Base-by-base conservation (phyloP, 495 filamentous ascomycete genomes). In the Pseudoneurospora amorphoporcata region DNA sequence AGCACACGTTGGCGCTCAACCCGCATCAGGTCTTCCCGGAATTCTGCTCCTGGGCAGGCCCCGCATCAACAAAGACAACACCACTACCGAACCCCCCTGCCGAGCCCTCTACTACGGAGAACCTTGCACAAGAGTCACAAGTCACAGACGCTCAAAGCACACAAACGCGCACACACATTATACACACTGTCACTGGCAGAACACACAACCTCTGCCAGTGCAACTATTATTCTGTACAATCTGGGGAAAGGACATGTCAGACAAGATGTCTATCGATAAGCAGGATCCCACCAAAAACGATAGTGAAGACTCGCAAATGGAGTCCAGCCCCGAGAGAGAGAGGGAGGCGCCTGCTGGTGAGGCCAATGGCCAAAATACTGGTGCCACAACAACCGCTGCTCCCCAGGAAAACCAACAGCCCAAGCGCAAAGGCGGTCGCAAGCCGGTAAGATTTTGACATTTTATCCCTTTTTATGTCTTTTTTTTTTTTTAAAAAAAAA, bases 381-480 rank as follows among this genome's bases (percentile, higher is more conserved):
- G 53, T 61, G 29, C 23, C 23, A 35, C 53, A 32, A 35, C 12
- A 35, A 61, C 53, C 14, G 23, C 77, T 38, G 73, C 76, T 16
- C 78, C 81, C 23, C 81, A 80, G 71, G 84, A 86, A 72, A 81
- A 80, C 77, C 84, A 86, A 76, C 84, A 85, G 69, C 84, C 84
- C 80, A 99, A 98, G 86, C 89, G 96, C 77, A 99, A 99, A 84
- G 95, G 95, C 79, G 95, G 95, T 47, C 88, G 95, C 73, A 99
- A 61, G 53, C 53, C 53, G 12, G 53, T 61, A 61, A 61, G 53
- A 61, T 35, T 6, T 16, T 61, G 53, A 61, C 29, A 8, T 6
- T 29, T 32, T 8, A 19, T 23, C 4, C 19, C 8, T 9, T 19
- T 17, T 17, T 8, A 17, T 17, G 8, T 3, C 17, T 43, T 19